Conservation (phyloP, 768 basidiomycete species). For the Trametes sanguinea region DNA sequence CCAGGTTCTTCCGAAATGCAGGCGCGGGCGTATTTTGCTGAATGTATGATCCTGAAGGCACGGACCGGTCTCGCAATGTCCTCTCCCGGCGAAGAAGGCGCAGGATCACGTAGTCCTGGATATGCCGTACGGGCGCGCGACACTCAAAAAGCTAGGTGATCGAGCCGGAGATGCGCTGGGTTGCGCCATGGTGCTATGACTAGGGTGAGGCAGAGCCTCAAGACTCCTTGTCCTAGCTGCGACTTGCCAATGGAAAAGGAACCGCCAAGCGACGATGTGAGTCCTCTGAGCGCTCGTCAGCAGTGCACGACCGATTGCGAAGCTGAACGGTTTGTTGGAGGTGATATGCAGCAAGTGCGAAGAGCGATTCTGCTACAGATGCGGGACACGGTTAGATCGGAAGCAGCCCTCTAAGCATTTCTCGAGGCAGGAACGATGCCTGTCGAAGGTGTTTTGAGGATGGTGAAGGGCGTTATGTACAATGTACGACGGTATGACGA, state of each 20-base stretch:
- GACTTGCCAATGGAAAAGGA: conserved; percentile 71
- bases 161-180: conserved; percentile 64
- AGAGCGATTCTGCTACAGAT: conserved; percentile 82
- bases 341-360: conserved; percentile 79
- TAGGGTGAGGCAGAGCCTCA: conserved; percentile 71
- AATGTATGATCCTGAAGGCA: conserved; percentile 55
- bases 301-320: neutral
- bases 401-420: conserved; percentile 66
- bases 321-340: conserved; percentile 35
- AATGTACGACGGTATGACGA: too few species aligned
- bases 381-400: conserved; percentile 54
- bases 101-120: conserved; percentile 79
- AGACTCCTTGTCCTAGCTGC: conserved; percentile 73
- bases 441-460: conserved; percentile 56
- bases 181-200: conserved; percentile 55
- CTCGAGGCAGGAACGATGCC: conserved; percentile 56
- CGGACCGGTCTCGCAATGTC: conserved; percentile 73
- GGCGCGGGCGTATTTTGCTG: neutral
- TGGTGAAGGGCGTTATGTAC: conserved; percentile 11
- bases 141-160: conserved; percentile 62
- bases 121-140: conserved; percentile 60
- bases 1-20: neutral
- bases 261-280: conserved; percentile 84
- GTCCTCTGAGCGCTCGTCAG: conserved; percentile 8
- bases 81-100: conserved; percentile 63